Evolutionary conservation across 306 rosid species (phyloP).

Genomic region (Dalbergia oliveri): DNA sequence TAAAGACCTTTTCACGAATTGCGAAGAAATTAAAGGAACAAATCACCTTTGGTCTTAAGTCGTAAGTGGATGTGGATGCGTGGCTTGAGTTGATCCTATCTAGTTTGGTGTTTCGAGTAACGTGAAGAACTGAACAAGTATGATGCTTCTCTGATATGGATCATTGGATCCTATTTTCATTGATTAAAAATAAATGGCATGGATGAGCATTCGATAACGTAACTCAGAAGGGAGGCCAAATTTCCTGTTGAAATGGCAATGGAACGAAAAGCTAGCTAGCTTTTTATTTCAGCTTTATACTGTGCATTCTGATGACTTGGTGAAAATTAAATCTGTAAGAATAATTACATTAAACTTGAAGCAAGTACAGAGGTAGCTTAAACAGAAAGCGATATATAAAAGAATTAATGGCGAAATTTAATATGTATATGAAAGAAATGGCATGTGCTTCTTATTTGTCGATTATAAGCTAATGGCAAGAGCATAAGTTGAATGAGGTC

Average conservation of each 20-base stretch:
- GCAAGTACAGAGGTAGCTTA: background rate
- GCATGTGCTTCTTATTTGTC: no score
- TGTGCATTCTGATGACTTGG: background rate
- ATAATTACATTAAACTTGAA: conserved; percentile 3
- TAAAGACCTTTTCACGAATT: background rate
- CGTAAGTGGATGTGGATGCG: no score
- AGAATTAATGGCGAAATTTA: no score
- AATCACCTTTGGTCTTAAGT: background rate
- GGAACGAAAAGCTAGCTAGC: no score
- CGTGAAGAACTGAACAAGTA: background rate
- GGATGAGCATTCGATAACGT: conserved; percentile 6
- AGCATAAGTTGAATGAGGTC: no score
- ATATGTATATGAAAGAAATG: no score
- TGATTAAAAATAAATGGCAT: background rate
- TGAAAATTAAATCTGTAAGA: background rate
- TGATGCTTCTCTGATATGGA: background rate
- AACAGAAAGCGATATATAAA: no score
- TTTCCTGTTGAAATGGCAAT: background rate
- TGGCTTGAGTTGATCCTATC: conserved; percentile 2
- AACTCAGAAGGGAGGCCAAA: background rate
- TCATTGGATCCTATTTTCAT: background rate
- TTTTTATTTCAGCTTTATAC: background rate
- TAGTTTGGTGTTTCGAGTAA: conserved; percentile 22
- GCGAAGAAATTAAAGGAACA: background rate
- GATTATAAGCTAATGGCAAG: no score